Conservation (phyloP, 2,329 filamentous ascomycete species). For the Apiospora saccharicola region DNA sequence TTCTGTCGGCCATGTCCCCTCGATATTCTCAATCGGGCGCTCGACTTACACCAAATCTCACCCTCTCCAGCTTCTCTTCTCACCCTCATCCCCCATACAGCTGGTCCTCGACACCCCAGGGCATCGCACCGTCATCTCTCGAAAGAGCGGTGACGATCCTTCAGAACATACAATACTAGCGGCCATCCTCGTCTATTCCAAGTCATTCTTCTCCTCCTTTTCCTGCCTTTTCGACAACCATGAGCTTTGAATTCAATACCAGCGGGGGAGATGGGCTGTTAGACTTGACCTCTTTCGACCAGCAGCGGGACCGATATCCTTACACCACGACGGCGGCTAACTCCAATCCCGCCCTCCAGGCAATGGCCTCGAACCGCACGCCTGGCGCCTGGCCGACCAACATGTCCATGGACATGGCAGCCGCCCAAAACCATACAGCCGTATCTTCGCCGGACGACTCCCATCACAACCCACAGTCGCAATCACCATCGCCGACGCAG, state of each 20-base stretch:
- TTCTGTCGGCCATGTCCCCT: constrained; percentile 28
- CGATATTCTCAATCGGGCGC: constrained; percentile 31
- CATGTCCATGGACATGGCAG: constrained; percentile 60
- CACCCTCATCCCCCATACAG: constrained; percentile 26
- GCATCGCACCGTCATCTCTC: constrained; percentile 29
- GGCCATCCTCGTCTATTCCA: constrained; percentile 47
- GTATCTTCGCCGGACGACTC: constrained; percentile 61
- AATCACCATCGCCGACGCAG: constrained; percentile 56
- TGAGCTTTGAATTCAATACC: constrained; percentile 68
- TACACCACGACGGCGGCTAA: constrained; percentile 54
- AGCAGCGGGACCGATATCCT: constrained; percentile 60
- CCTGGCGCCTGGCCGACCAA: constrained; percentile 51
- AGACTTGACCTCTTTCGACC: constrained; percentile 66
- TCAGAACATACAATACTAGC: constrained; percentile 56
- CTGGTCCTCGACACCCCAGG: constrained; percentile 27
- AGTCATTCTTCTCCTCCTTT: constrained; percentile 43
- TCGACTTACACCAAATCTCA: constrained; percentile 29
- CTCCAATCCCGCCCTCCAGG: constrained; percentile 47
- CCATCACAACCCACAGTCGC: constrained; percentile 49
- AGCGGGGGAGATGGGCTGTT: constrained; percentile 66
- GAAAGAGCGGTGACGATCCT: constrained; percentile 56
- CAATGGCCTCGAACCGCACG: constrained; percentile 48
- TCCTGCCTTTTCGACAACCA: constrained; percentile 48
- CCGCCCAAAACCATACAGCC: constrained; percentile 50
- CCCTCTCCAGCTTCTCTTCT: constrained; percentile 25